Conservation (phyloP, 345 rosid genomes). For the Kernera saxatilis region DNA sequence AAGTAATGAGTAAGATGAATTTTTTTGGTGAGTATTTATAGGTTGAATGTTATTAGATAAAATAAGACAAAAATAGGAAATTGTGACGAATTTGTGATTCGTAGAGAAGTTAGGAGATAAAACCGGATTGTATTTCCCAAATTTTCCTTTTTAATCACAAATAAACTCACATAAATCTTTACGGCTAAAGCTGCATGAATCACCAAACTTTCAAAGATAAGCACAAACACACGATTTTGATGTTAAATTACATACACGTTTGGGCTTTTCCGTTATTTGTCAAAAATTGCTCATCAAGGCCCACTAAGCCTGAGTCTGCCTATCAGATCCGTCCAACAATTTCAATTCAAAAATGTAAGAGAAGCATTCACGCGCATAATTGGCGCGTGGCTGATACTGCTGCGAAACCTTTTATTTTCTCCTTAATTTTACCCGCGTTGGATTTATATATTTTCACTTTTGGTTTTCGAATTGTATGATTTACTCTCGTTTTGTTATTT, state of each 20-base stretch:
- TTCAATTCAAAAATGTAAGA: background rate
- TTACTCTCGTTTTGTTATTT: background rate
- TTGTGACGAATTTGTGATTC: constrained; percentile 17
- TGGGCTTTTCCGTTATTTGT: background rate
- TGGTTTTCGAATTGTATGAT: background rate
- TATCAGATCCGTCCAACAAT: background rate
- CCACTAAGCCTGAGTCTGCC: background rate
- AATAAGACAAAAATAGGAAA: constrained; percentile 14
- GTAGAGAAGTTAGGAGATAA: constrained; percentile 26
- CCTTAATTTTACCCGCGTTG: too few relatives aligned
- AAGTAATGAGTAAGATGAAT: background rate
- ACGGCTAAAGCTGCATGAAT: constrained; percentile 16
- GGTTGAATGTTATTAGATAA: constrained; percentile 9
- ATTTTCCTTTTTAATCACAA: background rate
- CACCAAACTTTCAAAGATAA: constrained; percentile 1
- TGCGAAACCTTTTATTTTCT: background rate
- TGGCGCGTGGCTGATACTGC: background rate
- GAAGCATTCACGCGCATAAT: background rate
- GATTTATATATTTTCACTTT: too few relatives aligned
- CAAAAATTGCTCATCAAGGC: background rate
- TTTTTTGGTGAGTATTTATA: constrained; percentile 17
- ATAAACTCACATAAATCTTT: background rate
- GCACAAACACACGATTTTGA: background rate
- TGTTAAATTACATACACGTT: background rate
- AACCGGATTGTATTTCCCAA: constrained; percentile 3